phyloP scores from a whole-genome alignment of 768 basidiomycete genomes.

The Hydnomerulius pinastri region DNA sequence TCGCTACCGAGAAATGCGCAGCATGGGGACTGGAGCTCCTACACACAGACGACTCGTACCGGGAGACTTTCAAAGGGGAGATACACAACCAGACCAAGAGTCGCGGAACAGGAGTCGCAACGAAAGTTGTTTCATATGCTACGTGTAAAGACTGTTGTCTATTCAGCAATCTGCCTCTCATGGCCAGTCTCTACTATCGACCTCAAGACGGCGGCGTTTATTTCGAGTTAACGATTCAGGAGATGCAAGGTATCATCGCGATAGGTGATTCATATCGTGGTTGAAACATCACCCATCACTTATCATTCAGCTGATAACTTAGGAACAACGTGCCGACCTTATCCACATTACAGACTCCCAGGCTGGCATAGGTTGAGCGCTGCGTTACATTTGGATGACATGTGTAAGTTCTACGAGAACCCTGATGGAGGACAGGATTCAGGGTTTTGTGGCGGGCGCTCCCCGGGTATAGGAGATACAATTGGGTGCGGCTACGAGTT shows the following conservation, averaged over 20 bases:
- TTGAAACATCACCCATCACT: background rate
- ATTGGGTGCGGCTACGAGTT: slow-evolving; percentile 70
- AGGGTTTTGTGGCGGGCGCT: slow-evolving; percentile 32
- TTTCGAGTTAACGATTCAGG: slow-evolving; percentile 58
- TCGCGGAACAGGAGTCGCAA: slow-evolving; percentile 24
- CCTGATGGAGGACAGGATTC: slow-evolving; percentile 63
- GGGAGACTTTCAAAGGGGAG: slow-evolving; percentile 41
- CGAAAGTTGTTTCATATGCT: slow-evolving; percentile 49
- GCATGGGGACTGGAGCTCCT: slow-evolving; percentile 58
- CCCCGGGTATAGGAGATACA: slow-evolving; percentile 47
- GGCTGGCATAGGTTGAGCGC: slow-evolving; percentile 72
- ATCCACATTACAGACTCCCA: slow-evolving; percentile 65
- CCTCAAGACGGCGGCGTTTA: slow-evolving; percentile 59
- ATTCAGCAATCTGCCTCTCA: slow-evolving; percentile 59
- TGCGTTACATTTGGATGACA: slow-evolving; percentile 68
- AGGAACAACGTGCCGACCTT: slow-evolving; percentile 69
- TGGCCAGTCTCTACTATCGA: slow-evolving; percentile 60
- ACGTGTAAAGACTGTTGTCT: slow-evolving; percentile 54
- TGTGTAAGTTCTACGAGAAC: slow-evolving; percentile 74
- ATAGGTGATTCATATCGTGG: slow-evolving; percentile 45
- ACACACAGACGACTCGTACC: slow-evolving; percentile 7
- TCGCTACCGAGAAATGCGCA: slow-evolving; percentile 44
- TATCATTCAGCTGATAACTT: background rate
- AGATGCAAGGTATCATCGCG: slow-evolving; percentile 60
- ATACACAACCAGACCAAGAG: slow-evolving; percentile 40